Conservation (phyloP, 1,284 basidiomycete species). For the Phylloboletellus chloephorus region DNA sequence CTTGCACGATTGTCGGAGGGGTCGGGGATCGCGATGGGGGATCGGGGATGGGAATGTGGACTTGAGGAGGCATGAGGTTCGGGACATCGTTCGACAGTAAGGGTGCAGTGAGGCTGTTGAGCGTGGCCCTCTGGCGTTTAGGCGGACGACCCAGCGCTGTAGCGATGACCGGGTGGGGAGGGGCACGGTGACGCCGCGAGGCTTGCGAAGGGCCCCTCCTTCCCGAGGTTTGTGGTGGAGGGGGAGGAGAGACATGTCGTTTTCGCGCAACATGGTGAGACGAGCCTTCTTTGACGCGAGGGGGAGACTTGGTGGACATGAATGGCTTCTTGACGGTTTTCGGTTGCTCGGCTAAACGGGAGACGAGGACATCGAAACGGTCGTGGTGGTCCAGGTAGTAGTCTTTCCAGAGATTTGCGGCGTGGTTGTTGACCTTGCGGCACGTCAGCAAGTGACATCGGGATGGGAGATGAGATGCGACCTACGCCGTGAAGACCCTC, state of each 20-base stretch:
- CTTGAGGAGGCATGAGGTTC: conserved; percentile 50
- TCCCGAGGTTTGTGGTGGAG: conserved; percentile 11
- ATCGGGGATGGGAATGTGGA: conserved; percentile 50
- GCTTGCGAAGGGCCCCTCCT: conserved; percentile 17
- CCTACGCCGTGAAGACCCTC: conserved; percentile 41
- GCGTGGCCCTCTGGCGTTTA: conserved; percentile 37
- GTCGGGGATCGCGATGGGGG: conserved; percentile 63
- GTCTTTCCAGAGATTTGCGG: conserved; percentile 58
- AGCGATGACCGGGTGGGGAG: conserved; percentile 12
- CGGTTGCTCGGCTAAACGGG: conserved; percentile 23
- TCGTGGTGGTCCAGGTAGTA: conserved; percentile 64
- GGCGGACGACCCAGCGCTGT: conserved; percentile 23
- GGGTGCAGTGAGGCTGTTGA: conserved; percentile 53
- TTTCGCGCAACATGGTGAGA: conserved; percentile 29
- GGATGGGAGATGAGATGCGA: conserved; percentile 3
- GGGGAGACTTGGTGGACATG: conserved; percentile 25
- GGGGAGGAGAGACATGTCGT: conserved; percentile 20
- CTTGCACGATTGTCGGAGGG: conserved; percentile 49
- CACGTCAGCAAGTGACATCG: conserved; percentile 3
- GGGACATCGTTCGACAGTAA: conserved; percentile 35
- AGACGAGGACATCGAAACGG: conserved; percentile 49
- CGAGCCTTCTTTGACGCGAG: conserved; percentile 12
- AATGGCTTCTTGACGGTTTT: conserved; percentile 48
- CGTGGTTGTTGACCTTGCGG: conserved; percentile 43
- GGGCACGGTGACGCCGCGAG: conserved; percentile 18